Percentiles rank a stretch among this genome's conserved stretches.
These are phyloP conservation scores for Saccharomyces kudriavzevii DNA, from an alignment of 805 yeast species.

Conservation along the genomic window DNA sequence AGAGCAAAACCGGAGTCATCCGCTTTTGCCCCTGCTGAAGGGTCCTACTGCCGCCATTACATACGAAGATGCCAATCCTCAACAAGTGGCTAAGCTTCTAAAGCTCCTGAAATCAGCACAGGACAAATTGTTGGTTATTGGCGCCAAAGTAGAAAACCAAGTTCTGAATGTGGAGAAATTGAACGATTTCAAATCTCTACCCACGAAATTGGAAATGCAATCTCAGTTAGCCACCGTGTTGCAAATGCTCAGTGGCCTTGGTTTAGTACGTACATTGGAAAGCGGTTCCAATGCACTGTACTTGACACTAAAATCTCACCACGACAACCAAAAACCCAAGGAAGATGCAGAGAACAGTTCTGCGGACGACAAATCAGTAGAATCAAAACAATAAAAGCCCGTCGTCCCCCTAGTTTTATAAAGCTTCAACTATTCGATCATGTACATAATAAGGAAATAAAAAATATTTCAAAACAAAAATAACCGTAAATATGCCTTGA, in stretches of 20 bases:
- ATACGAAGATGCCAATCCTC: constrained; percentile 64
- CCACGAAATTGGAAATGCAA: constrained; percentile 62
- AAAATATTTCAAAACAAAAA: background rate
- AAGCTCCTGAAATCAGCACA: constrained; percentile 53
- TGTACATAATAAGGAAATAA: background rate
- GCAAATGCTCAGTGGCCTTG: constrained; percentile 82
- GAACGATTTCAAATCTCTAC: constrained; percentile 61
- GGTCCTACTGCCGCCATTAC: constrained; percentile 85
- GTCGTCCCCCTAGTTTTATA: background rate
- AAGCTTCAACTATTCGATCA: background rate
- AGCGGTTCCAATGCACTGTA: constrained; percentile 59
- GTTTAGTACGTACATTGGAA: constrained; percentile 74
- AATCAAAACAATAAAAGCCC: background rate
- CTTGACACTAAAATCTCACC: constrained; percentile 63
- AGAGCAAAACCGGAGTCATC: constrained; percentile 45
- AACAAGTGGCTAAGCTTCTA: constrained; percentile 50
- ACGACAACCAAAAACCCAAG: constrained; percentile 29
- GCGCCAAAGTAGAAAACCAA: constrained; percentile 69
- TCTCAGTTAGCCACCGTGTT: constrained; percentile 77
- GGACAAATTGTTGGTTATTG: constrained; percentile 73
- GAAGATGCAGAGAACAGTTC: background rate
- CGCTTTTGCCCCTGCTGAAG: constrained; percentile 56
- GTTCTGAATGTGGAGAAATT: constrained; percentile 47
- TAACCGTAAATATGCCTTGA: background rate
- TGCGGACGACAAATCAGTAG: background rate